These are phyloP conservation scores for Fomitopsis pinicola DNA, from an alignment of 1,284 basidiomycete species.

Conservation along the genomic window DNA sequence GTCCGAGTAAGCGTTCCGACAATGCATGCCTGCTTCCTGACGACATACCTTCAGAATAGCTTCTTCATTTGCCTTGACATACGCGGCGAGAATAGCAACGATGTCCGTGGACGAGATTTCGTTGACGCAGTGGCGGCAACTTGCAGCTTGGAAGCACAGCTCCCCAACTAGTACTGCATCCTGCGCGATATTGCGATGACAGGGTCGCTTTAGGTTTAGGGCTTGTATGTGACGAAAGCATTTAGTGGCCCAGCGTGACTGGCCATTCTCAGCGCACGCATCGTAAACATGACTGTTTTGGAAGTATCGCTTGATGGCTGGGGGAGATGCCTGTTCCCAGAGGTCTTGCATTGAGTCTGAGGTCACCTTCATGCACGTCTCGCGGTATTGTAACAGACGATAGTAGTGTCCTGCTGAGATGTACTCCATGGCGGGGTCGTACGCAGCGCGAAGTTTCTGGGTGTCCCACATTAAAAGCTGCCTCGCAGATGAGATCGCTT, in stretches of 20 bases:
- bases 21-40: no score
- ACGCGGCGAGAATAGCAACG: not conserved
- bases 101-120: not conserved
- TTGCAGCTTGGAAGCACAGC: not conserved
- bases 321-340: not conserved
- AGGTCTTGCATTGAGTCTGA: not conserved
- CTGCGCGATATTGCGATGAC: not conserved
- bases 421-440: slow-evolving; percentile 9
- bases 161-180: not conserved
- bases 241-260: not conserved
- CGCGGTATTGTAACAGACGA: slow-evolving; percentile 6
- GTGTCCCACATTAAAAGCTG: not conserved
- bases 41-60: not conserved
- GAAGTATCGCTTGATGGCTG: no score
- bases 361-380: not conserved
- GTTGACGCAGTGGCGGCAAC: not conserved
- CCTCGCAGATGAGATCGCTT: not conserved
- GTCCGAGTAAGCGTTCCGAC: not conserved
- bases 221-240: not conserved
- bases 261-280: not conserved
- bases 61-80: not conserved
- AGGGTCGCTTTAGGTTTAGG: not conserved
- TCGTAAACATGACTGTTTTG: no score
- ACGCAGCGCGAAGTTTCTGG: not conserved
- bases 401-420: slow-evolving; percentile 8